Percentiles rank a stretch among this genome's conserved stretches.
phyloP scores from a whole-genome alignment of 1,139 yeast genomes.

The Pichiaceae sp. region DNA sequence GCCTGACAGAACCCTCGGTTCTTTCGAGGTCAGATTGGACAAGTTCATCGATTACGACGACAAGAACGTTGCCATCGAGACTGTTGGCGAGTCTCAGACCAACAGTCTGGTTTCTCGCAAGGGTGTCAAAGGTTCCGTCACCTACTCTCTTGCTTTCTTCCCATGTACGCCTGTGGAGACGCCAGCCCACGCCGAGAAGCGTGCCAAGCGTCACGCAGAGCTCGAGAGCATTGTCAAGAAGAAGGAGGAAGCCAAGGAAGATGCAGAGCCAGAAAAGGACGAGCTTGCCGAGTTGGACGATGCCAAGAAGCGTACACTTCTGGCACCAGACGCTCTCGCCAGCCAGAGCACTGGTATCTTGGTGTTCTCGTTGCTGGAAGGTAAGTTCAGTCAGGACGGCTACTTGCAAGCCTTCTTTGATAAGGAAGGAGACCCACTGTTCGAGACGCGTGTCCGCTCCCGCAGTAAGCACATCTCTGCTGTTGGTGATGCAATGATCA shows the following conservation, averaged over 20 bases:
- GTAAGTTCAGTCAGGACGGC: constrained; percentile 43
- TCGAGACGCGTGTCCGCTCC: constrained; percentile 34
- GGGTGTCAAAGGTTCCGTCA: constrained; percentile 74
- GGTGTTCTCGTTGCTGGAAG: constrained; percentile 56
- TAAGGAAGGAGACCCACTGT: constrained; percentile 57
- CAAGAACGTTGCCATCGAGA: constrained; percentile 55
- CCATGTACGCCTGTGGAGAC: constrained; percentile 75
- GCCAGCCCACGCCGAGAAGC: constrained; percentile 61
- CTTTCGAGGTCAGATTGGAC: constrained; percentile 58
- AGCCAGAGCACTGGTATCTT: constrained; percentile 70
- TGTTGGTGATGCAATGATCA: constrained; percentile 66
- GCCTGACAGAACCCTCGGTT: constrained; percentile 81
- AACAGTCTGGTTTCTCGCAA: constrained; percentile 56
- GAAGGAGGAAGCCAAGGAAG: constrained; percentile 27
- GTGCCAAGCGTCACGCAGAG: constrained; percentile 25
- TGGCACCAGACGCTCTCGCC: constrained; percentile 56
- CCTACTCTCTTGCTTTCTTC: constrained; percentile 69
- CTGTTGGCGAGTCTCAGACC: constrained; percentile 47
- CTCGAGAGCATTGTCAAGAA: constrained; percentile 12
- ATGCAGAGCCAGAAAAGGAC: constrained; percentile 20
- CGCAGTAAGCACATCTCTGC: constrained; percentile 39
- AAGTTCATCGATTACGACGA: constrained; percentile 65
- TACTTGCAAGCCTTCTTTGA: constrained; percentile 73
- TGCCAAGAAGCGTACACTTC: constrained; percentile 42
- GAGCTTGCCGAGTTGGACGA: constrained; percentile 32